Base-by-base conservation (phyloP, 768 basidiomycete species). In the Pisolithus albus region DNA sequence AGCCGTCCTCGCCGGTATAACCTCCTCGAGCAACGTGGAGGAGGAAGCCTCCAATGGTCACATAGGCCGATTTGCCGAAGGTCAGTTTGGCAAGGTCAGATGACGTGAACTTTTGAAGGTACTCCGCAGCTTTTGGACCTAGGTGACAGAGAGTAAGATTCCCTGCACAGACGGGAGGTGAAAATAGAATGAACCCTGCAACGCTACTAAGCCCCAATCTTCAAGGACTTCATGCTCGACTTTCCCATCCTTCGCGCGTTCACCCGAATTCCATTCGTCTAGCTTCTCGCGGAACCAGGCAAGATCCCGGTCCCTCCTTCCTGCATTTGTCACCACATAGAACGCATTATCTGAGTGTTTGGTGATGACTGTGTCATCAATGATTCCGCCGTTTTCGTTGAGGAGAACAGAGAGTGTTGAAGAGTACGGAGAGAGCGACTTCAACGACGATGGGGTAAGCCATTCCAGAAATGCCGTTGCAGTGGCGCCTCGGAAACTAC, bases 1-100 rank as follows among this genome's bases (percentile, higher is more conserved):
- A 98, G 0, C 96, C 96, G 67, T 99, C 96, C 70, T 99, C 96
- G 10, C 96, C 96, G 0, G 96, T 98, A 70, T 99, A 99, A 5
- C 96, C 96, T 26, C 92, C 91, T 15, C 96, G 83, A 7, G 92
- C 88, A 28, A 98, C 81, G 63, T 98, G 92, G 34, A 90, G 78
- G 4, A 67, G 61, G 52, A 71, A 62, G 18, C 67, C 65, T 52
- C 85, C 84, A 39, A 96, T 77, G 1, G 86, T 81, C 8, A 91
- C 78, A 63, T 82, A 92, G 0, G 87, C 85, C 18, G 88, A 86
- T 55, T 81, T 84, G 37, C 93, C 92, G 61, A 99, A 97, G 24
- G 84, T 86, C 46, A 98, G 71, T 38, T 75, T 70, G 19, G 72
- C 68, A 10, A 98, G 75, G 66, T 93, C 87, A 59, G 79, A 86